Evolutionary conservation across 2,329 filamentous ascomycete species (phyloP).

Genomic region (Aspergillus niger): DNA sequence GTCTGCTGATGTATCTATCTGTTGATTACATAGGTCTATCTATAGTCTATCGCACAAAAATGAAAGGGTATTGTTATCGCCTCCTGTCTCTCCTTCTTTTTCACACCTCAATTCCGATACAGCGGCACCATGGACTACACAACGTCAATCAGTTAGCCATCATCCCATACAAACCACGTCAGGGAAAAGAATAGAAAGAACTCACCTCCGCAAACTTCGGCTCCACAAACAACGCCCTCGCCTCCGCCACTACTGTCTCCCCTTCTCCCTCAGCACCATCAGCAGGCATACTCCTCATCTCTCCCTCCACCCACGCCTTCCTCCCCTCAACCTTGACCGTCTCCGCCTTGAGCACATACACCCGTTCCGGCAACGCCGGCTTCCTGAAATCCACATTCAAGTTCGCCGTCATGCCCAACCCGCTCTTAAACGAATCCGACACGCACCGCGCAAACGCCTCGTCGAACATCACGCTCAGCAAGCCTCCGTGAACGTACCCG

Average conservation of each 20-base stretch:
- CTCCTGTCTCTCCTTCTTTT: slow-evolving; percentile 3
- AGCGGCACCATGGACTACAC: slow-evolving; percentile 37
- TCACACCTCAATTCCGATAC: slow-evolving; percentile 24
- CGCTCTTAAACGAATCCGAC: slow-evolving; percentile 34
- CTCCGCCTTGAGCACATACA: slow-evolving; percentile 37
- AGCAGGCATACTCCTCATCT: slow-evolving; percentile 25
- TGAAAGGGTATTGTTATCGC: slow-evolving; percentile 2
- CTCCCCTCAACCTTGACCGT: slow-evolving; percentile 38
- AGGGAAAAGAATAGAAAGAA: slow-evolving; percentile 4
- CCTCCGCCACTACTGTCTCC: slow-evolving; percentile 37
- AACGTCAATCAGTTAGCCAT: not conserved
- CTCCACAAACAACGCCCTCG: slow-evolving; percentile 42
- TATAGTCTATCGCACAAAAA: slow-evolving; percentile 1
- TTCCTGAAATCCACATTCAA: slow-evolving; percentile 40
- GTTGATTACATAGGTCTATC: not conserved
- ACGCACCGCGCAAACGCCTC: slow-evolving; percentile 41
- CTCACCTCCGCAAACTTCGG: slow-evolving; percentile 41
- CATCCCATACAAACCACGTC: not conserved
- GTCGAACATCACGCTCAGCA: slow-evolving; percentile 38
- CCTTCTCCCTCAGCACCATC: slow-evolving; percentile 19
- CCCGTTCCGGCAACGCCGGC: slow-evolving; percentile 33
- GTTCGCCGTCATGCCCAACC: slow-evolving; percentile 41
- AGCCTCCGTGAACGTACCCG: slow-evolving; percentile 39
- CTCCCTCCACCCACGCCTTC: slow-evolving; percentile 42
- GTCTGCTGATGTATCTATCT: slow-evolving; percentile 8